These are phyloP conservation scores for Penicillium subrubescens DNA, from an alignment of 495 filamentous ascomycete genomes.

Conservation along the genomic window DNA sequence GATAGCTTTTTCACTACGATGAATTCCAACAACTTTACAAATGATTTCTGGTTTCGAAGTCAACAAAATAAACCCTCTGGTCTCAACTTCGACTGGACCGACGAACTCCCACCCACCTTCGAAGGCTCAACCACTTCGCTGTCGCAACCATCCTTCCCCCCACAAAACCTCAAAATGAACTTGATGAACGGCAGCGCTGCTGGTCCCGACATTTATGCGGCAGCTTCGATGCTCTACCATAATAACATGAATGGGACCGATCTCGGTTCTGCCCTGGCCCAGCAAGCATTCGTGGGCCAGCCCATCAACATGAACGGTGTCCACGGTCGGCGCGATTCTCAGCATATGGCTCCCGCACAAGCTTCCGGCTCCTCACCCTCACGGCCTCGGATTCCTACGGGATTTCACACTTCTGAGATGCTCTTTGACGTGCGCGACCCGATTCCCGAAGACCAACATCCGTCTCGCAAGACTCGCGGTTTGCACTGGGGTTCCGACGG, in stretches of 20 bases:
- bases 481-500: constrained; percentile 69
- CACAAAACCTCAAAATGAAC: constrained; percentile 29
- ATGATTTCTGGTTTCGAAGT: constrained; percentile 48
- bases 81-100: constrained; percentile 53
- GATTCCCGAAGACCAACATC: constrained; percentile 43
- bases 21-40: constrained; percentile 55
- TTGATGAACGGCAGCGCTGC: constrained; percentile 26
- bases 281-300: constrained; percentile 34
- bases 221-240: constrained; percentile 51
- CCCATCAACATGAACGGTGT: constrained; percentile 29
- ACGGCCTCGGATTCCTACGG: constrained; percentile 31
- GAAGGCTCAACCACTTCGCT: constrained; percentile 64
- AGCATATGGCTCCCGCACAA: constrained; percentile 22
- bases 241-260: constrained; percentile 36
- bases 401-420: constrained; percentile 48
- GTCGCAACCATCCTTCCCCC: constrained; percentile 48
- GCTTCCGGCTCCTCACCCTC: constrained; percentile 21
- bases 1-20: constrained; percentile 64
- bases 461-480: constrained; percentile 38
- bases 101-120: constrained; percentile 60
- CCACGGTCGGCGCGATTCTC: constrained; percentile 21
- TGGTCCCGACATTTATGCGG: constrained; percentile 52
- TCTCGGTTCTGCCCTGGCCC: constrained; percentile 31
- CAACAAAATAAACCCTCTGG: constrained; percentile 48
- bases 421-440: constrained; percentile 47